A percentile compares a stretch with the other conserved stretches of the same genome.
These are phyloP conservation scores for Phialemoniopsis sp. DNA, from an alignment of 2,329 filamentous ascomycete genomes.

Conservation along the genomic window DNA sequence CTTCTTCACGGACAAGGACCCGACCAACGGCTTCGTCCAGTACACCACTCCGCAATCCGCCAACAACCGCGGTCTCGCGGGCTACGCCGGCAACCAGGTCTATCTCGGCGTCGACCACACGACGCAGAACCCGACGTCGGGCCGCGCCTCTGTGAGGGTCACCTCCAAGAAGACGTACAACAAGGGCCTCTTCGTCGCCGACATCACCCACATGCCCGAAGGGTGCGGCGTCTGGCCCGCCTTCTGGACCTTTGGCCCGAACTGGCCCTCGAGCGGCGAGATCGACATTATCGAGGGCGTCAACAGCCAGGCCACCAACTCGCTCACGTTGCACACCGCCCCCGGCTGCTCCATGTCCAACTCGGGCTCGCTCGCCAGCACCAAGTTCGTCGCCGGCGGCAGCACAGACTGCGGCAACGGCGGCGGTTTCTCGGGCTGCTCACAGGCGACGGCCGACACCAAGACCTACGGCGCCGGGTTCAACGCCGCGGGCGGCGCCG, in stretches of 20 bases:
- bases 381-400: constrained; percentile 30
- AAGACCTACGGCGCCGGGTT: constrained; percentile 64
- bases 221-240: constrained; percentile 76
- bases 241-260: constrained; percentile 63
- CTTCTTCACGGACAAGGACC: constrained; percentile 58
- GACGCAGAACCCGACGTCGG: constrained; percentile 48
- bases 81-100: constrained; percentile 48
- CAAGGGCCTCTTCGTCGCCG: constrained; percentile 66
- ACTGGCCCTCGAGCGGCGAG: constrained; percentile 69
- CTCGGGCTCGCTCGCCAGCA: constrained; percentile 39
- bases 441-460: constrained; percentile 44
- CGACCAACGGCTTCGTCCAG: constrained; percentile 70
- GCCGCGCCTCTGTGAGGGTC: constrained; percentile 68
- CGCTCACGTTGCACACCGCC: constrained; percentile 65
- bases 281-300: constrained; percentile 81
- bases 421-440: constrained; percentile 53
- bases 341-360: constrained; percentile 52
- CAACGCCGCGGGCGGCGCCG: constrained; percentile 64
- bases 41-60: constrained; percentile 61
- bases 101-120: constrained; percentile 67
- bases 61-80: constrained; percentile 52
- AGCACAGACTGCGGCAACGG: constrained; percentile 24
- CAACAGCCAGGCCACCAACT: constrained; percentile 54
- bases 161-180: constrained; percentile 63
- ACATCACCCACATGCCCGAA: constrained; percentile 73